Conservation (phyloP, 2,329 filamentous ascomycete genomes). For the Exophiala xenobiotica region DNA sequence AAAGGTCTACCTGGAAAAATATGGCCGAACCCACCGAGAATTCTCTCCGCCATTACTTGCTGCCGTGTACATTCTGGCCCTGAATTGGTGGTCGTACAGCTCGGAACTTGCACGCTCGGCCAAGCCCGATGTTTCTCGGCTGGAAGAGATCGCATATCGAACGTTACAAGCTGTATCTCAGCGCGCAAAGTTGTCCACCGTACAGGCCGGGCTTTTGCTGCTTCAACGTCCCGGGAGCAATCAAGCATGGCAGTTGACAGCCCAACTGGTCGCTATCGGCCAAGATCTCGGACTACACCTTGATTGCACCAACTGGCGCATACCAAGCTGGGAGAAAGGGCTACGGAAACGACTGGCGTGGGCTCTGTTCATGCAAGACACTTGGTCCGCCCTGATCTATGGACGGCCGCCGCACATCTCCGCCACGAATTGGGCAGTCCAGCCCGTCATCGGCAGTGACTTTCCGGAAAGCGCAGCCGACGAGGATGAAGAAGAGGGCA, state of each 20-base stretch:
- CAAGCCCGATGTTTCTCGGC: slow-evolving; percentile 30
- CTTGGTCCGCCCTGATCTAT: slow-evolving; percentile 59
- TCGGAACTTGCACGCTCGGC: slow-evolving; percentile 27
- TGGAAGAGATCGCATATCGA: slow-evolving; percentile 29
- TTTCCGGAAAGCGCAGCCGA: slow-evolving; percentile 40
- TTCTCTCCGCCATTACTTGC: slow-evolving; percentile 76
- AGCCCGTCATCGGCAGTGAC: slow-evolving; percentile 45
- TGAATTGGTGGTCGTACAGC: slow-evolving; percentile 80
- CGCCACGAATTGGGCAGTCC: slow-evolving; percentile 57
- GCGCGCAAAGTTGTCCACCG: slow-evolving; percentile 52
- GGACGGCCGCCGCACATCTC: slow-evolving; percentile 58
- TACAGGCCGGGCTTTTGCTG: slow-evolving; percentile 56
- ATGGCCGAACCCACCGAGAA: slow-evolving; percentile 68
- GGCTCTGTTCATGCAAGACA: slow-evolving; percentile 66
- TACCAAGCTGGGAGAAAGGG: slow-evolving; percentile 63
- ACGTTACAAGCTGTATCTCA: slow-evolving; percentile 29
- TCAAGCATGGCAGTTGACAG: slow-evolving; percentile 49
- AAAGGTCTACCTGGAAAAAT: slow-evolving; percentile 74
- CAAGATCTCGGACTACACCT: slow-evolving; percentile 61
- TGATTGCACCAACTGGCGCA: slow-evolving; percentile 62
- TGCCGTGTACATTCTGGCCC: slow-evolving; percentile 77
- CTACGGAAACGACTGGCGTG: slow-evolving; percentile 62
- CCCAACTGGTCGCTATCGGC: slow-evolving; percentile 57
- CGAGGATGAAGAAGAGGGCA: slow-evolving; percentile 34
- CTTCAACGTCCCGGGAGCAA: slow-evolving; percentile 51